Base-by-base conservation (phyloP, 495 filamentous ascomycete genomes). In the Podospora fimiseda region DNA sequence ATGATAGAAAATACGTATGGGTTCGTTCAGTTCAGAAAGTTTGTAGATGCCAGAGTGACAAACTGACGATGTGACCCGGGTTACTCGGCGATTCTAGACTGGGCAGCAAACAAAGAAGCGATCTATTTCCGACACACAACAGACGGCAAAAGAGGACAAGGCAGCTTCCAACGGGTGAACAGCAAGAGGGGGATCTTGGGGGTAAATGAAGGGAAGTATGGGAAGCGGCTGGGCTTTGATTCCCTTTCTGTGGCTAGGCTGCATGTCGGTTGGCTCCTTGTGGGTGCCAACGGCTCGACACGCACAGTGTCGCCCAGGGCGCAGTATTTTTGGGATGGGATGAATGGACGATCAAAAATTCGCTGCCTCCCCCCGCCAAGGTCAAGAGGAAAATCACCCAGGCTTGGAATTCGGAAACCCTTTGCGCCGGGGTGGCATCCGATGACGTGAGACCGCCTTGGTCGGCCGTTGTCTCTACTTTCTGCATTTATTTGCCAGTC, bases 361-460 rank as follows among this genome's bases (percentile, higher is more conserved):
- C 21, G 16, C 21, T 20, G 20, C 44, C 5, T 20, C 23, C 22
- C 20, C 44, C 23, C 44, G 44, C 44, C 44, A 47, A 47, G 44
- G 6, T 5, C n/a, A n/a, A 20, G 23, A 47, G 44, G 44, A 27
- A 8, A 47, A 33, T 47, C 44, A 47, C 9, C 22, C 11, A 14
- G 44, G 27, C 18, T 20, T 44, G n/a, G 20, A 20, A 37, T 16
- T 48, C 48, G 48, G 48, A 39, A 21, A 22, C 33, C 48, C 48
- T 50, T 50, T 40, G 37, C 23, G 2, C 37, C 48, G 48, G 48
- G 36, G 18, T 16, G 13, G 39, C 15, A 19, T n/a, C 19, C 33
- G 48, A 39, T 50, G 48, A 50, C 48, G 33, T 40, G 48, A 50
- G 48, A 50, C 18, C 11, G 36, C 11, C 30, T 2, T 19, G 16